These are phyloP conservation scores for Pyrenophora seminiperda DNA, from an alignment of 2,329 filamentous ascomycete genomes.

Conservation along the genomic window DNA sequence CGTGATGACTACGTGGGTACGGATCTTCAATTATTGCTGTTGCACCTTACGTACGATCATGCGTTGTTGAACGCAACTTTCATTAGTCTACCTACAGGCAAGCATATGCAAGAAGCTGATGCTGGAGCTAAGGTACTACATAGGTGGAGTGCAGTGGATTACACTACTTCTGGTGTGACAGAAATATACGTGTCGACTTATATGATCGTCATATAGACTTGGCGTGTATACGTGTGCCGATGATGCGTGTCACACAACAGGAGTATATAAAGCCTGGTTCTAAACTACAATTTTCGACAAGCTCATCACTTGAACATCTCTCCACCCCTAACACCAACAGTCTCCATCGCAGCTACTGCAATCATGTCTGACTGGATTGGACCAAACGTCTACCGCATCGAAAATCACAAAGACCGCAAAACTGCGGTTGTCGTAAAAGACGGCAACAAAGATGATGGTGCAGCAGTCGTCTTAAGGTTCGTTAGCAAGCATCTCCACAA, in stretches of 20 bases:
- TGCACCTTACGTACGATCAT: background rate
- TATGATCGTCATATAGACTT: background rate
- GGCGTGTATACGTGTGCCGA: background rate
- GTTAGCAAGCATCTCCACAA: background rate
- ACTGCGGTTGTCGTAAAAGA: background rate
- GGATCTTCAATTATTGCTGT: background rate
- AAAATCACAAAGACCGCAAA: background rate
- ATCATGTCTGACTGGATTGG: conserved; percentile 2
- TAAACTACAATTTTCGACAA: background rate
- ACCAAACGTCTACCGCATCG: background rate
- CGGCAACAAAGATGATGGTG: background rate
- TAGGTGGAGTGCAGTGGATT: background rate
- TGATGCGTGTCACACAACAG: background rate
- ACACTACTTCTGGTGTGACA: background rate
- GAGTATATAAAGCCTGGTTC: background rate
- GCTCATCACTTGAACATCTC: background rate
- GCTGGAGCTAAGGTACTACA: background rate
- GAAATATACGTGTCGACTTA: background rate
- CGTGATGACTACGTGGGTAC: background rate
- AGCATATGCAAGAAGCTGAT: background rate
- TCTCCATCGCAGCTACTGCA: background rate
- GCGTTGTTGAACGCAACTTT: background rate
- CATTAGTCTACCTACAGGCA: background rate
- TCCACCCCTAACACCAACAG: background rate
- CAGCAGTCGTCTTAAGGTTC: background rate